Evolutionary conservation across 495 filamentous ascomycete species (phyloP), one percentile per base, ranked within the genome.

Genomic region (Letharia lupina): DNA sequence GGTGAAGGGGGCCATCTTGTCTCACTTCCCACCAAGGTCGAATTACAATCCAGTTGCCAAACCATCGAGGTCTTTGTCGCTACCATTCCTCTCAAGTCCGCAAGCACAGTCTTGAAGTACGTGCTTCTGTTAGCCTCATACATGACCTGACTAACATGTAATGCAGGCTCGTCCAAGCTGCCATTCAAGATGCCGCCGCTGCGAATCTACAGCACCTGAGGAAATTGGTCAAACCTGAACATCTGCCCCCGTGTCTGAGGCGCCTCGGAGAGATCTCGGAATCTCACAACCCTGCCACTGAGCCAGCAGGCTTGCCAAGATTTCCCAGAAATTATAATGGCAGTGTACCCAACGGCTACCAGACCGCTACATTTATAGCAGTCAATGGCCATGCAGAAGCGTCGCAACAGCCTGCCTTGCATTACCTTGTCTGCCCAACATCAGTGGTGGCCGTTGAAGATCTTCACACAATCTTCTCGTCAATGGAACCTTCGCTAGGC

Each of bases 141-240:
- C 37, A 28, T 50, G 47, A 20, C 9, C 18, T 31, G 28, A 60
- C 48, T 64, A 11, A 63, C 2, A 6, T 6, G 8, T 16, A 8
- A 33, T 37, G 45, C 20, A 82, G 79, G 70, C 74, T 70, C 41
- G 72, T 83, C 41, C 79, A 83, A 63, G 57, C 71, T 18, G 69
- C 75, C 60, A 77, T 86, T 57, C 83, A 83, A 42, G 81, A 82
- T 70, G 77, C 84, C 70, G 75, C 80, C n/a, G 78, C 80, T 70
- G 80, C 83, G 62, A 83, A 87, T 67, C 78, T 91, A 42, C 82
- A 84, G 71, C 94, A 98, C 74, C 83, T 98, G 28, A 87, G 91
- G 56, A 85, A 91, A 61, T 90, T 94, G 65, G 87, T 86, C 56
- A 93, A 91, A 73, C 83, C 79, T 39, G 80, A 81, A 47, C 86